Percentiles rank a stretch among this genome's conserved stretches.
These are phyloP conservation scores for Gracilaria caudata DNA, from an alignment of 23 red algal genomes.

Conservation along the genomic window DNA sequence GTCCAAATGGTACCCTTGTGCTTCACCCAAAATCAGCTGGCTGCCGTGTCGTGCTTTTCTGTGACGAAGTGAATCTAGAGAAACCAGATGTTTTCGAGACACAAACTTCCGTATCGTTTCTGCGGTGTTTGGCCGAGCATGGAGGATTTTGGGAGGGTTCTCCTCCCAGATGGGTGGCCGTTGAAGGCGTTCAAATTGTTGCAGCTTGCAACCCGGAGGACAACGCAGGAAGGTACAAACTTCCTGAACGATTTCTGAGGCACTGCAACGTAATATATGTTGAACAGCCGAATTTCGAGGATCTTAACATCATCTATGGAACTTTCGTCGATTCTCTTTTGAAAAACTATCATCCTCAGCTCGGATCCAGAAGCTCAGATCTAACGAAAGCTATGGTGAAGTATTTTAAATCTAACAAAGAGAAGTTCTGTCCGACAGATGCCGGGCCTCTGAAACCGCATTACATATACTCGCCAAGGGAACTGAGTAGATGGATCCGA, in stretches of 20 bases:
- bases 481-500: conserved; percentile 72
- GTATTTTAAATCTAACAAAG: conserved; percentile 51
- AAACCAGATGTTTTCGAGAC: conserved; percentile 66
- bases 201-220: conserved; percentile 78
- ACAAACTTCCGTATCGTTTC: conserved; percentile 33
- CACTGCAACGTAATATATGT: conserved; percentile 60
- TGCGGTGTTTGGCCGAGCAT: conserved; percentile 57
- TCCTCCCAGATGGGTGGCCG: conserved; percentile 47
- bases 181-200: conserved; percentile 63
- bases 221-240: conserved; percentile 44
- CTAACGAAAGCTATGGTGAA: conserved; percentile 70
- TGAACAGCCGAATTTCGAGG: conserved; percentile 47
- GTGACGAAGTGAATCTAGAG: conserved; percentile 82
- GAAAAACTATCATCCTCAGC: neutral
- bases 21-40: conserved; percentile 62
- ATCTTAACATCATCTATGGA: conserved; percentile 59
- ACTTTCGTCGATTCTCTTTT: conserved; percentile 48
- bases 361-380: neutral
- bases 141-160: conserved; percentile 66
- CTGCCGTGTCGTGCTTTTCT: conserved; percentile 68
- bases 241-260: conserved; percentile 51
- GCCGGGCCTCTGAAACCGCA: conserved; percentile 51
- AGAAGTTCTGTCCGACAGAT: conserved; percentile 19
- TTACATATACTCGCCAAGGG: conserved; percentile 79
- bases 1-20: conserved; percentile 29